These are phyloP conservation scores for Amanita fuliginea DNA, from an alignment of 768 basidiomycete genomes.

Conservation along the genomic window DNA sequence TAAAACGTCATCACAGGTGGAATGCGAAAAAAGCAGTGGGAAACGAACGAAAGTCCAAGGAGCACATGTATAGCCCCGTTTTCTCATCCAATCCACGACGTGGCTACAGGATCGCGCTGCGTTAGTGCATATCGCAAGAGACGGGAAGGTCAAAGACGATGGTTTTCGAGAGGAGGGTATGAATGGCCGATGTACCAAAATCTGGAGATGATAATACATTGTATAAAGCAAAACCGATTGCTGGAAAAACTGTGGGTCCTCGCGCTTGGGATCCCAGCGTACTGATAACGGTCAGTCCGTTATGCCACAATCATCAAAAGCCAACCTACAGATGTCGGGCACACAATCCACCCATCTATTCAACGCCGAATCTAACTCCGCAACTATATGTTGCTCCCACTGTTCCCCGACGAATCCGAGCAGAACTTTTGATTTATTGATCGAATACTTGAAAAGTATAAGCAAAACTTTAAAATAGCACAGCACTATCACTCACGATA, in stretches of 20 bases:
- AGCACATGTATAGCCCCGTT: slow-evolving; percentile 16
- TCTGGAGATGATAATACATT: slow-evolving; percentile 48
- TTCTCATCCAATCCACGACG: slow-evolving; percentile 51
- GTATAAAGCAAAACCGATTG: slow-evolving; percentile 51
- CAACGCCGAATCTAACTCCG: slow-evolving; percentile 60
- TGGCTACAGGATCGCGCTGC: slow-evolving; percentile 78
- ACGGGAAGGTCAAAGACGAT: slow-evolving; percentile 43
- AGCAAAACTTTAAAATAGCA: neutral
- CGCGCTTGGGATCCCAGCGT: slow-evolving; percentile 42
- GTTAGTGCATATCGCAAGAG: slow-evolving; percentile 66
- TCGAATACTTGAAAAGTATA: slow-evolving; percentile 53
- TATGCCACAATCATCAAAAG: neutral
- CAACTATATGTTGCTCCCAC: slow-evolving; percentile 63
- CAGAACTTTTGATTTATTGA: slow-evolving; percentile 59
- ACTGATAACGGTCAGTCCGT: slow-evolving; percentile 18
- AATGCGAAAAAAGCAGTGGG: neutral
- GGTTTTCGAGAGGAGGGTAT: slow-evolving; percentile 48
- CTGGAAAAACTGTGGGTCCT: slow-evolving; percentile 34
- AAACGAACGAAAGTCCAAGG: neutral
- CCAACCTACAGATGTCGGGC: slow-evolving; percentile 42
- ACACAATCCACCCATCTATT: slow-evolving; percentile 64
- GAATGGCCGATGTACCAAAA: slow-evolving; percentile 71
- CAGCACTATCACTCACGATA: slow-evolving; percentile 34
- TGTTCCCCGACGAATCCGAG: slow-evolving; percentile 49
- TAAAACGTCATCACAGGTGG: slow-evolving; percentile 6